phyloP scores from a whole-genome alignment of 2,329 filamentous ascomycete species.

The Parastagonospora avenae region DNA sequence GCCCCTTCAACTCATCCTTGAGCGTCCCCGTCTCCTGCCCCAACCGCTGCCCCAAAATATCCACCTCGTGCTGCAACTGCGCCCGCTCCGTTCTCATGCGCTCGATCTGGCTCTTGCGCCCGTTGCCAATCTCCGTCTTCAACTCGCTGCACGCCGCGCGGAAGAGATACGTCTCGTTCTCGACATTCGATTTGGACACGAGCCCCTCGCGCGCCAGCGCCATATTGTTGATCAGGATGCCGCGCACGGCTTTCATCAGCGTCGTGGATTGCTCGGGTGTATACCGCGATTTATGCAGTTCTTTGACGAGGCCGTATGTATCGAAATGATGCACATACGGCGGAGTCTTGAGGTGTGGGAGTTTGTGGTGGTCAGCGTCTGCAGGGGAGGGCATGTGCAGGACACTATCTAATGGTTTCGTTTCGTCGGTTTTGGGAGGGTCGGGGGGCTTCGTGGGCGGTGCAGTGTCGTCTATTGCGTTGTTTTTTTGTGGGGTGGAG shows the following conservation, averaged over 20 bases:
- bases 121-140: conserved; percentile 81
- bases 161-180: conserved; percentile 95
- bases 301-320: conserved; percentile 84
- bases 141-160: conserved; percentile 91
- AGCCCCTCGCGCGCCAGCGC: conserved; percentile 78
- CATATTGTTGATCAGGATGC: conserved; percentile 77
- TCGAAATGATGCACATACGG: conserved; percentile 97
- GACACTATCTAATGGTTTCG: conserved; percentile 48
- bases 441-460: conserved; percentile 22
- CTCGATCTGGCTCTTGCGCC: conserved; percentile 77
- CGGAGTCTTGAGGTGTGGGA: conserved; percentile 72
- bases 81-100: conserved; percentile 81
- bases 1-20: conserved; percentile 89
- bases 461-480: conserved; percentile 15
- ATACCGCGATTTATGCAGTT: conserved; percentile 75
- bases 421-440: conserved; percentile 27
- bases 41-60: conserved; percentile 83
- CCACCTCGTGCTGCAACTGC: conserved; percentile 90
- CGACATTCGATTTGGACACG: conserved; percentile 88
- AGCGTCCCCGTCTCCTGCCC: conserved; percentile 81
- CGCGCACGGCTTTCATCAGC: conserved; percentile 89
- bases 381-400: conserved; percentile 48
- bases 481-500: conserved; percentile 14
- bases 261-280: conserved; percentile 75
- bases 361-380: conserved; percentile 52